These are phyloP conservation scores for Komagataea norvegica DNA, from an alignment of 1,139 yeast species.

Conservation along the genomic window DNA sequence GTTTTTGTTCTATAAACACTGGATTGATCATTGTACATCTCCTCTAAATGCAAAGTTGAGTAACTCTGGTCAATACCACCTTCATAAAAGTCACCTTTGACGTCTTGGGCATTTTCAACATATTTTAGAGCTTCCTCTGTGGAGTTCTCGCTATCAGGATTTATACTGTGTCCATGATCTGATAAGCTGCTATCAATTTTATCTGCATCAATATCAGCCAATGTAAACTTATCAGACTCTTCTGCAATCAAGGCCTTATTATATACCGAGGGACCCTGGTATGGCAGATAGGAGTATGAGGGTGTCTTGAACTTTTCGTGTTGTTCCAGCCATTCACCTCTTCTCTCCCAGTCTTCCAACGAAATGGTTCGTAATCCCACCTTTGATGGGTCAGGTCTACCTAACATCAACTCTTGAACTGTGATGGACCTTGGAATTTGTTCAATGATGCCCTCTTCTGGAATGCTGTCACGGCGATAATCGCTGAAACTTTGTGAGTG, in stretches of 20 bases:
- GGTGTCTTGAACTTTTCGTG: slow-evolving; percentile 1
- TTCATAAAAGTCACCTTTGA: slow-evolving; percentile 11
- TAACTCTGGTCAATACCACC: slow-evolving; percentile 20
- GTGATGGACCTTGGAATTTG: slow-evolving; percentile 22
- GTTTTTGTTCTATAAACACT: slow-evolving; percentile 10
- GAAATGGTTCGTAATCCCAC: slow-evolving; percentile 21
- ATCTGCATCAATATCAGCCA: slow-evolving; percentile 2
- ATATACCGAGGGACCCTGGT: slow-evolving; percentile 1
- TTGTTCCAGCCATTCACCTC: slow-evolving; percentile 7
- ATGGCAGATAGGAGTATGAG: slow-evolving; percentile 1
- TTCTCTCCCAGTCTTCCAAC: slow-evolving; percentile 19
- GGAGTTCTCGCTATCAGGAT: slow-evolving; percentile 10
- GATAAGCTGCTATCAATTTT: neutral
- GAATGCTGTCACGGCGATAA: slow-evolving; percentile 10
- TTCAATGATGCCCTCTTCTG: slow-evolving; percentile 13
- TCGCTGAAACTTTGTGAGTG: slow-evolving; percentile 4
- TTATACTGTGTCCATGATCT: too few species aligned
- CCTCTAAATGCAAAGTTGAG: slow-evolving; percentile 15
- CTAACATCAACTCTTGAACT: slow-evolving; percentile 13
- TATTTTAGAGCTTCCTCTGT: slow-evolving; percentile 23
- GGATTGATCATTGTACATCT: slow-evolving; percentile 8
- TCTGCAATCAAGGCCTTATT: slow-evolving; percentile 2
- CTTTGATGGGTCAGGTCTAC: neutral
- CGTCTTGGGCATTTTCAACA: slow-evolving; percentile 16
- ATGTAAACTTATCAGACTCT: slow-evolving; percentile 2